Conservation (phyloP, 2,329 filamentous ascomycete species). For the Metarhizium guizhouense region DNA sequence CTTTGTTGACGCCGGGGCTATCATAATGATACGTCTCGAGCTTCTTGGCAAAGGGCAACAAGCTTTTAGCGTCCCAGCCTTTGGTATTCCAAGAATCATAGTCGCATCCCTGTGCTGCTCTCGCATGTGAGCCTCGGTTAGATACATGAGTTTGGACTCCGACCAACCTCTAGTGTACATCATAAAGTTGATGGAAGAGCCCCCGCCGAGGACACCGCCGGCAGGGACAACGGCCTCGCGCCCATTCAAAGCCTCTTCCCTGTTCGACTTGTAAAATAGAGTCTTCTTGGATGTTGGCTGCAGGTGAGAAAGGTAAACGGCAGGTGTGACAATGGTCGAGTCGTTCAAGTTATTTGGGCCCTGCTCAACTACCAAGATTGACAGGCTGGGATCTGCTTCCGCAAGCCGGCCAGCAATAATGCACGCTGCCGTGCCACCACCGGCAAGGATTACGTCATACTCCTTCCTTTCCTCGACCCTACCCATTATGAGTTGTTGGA, state of each 20-base stretch:
- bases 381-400: slow-evolving; percentile 15
- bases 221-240: slow-evolving; percentile 14
- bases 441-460: slow-evolving; percentile 16
- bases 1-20: slow-evolving; percentile 24
- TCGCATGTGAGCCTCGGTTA: not conserved
- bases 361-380: slow-evolving; percentile 18
- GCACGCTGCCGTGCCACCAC: slow-evolving; percentile 19
- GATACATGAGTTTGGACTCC: too few relatives aligned
- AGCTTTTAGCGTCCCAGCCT: slow-evolving; percentile 23
- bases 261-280: slow-evolving; percentile 15
- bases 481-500: slow-evolving; percentile 4
- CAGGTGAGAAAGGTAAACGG: slow-evolving; percentile 13
- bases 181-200: slow-evolving; percentile 24
- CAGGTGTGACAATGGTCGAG: slow-evolving; percentile 15
- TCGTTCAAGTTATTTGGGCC: slow-evolving; percentile 18
- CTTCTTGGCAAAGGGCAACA: slow-evolving; percentile 26
- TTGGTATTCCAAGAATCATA: slow-evolving; percentile 24
- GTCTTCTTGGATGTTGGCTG: slow-evolving; percentile 12
- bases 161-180: slow-evolving; percentile 19
- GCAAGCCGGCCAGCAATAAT: slow-evolving; percentile 18
- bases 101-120: slow-evolving; percentile 20
- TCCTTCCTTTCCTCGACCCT: slow-evolving; percentile 6
- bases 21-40: slow-evolving; percentile 44
- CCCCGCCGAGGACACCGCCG: slow-evolving; percentile 21
- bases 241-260: slow-evolving; percentile 13